These are phyloP conservation scores for Rhizopus delemar DNA, from an alignment of 371 early-diverging fungal species.

Conservation along the genomic window DNA sequence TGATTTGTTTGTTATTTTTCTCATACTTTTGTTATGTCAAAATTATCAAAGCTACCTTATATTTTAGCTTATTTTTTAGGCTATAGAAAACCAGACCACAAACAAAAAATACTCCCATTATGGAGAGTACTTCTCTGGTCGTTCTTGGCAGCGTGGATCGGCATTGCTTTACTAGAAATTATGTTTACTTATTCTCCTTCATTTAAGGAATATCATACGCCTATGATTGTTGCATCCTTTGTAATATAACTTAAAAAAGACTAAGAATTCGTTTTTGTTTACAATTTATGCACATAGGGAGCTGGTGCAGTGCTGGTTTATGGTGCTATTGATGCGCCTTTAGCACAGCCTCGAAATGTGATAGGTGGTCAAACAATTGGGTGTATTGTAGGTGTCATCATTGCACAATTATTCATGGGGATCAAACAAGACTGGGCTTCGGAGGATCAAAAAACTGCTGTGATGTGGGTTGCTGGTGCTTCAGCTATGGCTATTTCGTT, in stretches of 20 bases:
- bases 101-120: conserved; percentile 16
- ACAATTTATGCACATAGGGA: conserved; percentile 34
- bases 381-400: conserved; percentile 63
- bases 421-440: conserved; percentile 38
- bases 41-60: conserved; percentile 18
- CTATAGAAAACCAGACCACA: conserved; percentile 15
- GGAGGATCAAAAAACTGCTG: conserved; percentile 24
- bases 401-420: conserved; percentile 58
- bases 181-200: conserved; percentile 30
- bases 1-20: background rate
- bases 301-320: conserved; percentile 72
- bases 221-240: conserved; percentile 51
- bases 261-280: conserved; percentile 4
- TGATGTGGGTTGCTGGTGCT: conserved; percentile 70
- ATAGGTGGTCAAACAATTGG: conserved; percentile 67
- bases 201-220: conserved; percentile 31
- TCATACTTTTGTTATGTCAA: background rate
- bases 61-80: conserved; percentile 26
- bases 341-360: conserved; percentile 73
- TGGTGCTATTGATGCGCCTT: conserved; percentile 69
- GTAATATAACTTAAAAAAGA: conserved; percentile 32
- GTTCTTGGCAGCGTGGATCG: conserved; percentile 51
- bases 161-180: conserved; percentile 40
- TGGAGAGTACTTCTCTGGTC: conserved; percentile 46
- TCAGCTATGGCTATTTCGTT: conserved; percentile 71